phyloP scores from a whole-genome alignment of 2,329 filamentous ascomycete genomes.

The Amylocarpus encephaloides region DNA sequence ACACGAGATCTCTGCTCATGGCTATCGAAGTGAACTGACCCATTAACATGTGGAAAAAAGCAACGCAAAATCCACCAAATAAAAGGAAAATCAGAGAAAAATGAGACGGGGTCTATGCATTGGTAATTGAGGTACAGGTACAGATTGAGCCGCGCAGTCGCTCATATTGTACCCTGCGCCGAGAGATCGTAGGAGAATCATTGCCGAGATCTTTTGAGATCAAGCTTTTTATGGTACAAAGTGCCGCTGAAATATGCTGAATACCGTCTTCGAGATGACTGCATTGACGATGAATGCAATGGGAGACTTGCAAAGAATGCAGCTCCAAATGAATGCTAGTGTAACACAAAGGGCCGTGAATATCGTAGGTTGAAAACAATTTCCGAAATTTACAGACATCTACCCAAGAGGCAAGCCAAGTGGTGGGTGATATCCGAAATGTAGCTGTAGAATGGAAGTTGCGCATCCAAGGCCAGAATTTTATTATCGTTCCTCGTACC shows the following conservation, averaged over 20 bases:
- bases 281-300: conserved; percentile 24
- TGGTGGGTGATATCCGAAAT: conserved; percentile 3
- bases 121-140: conserved; percentile 28
- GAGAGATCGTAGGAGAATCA: conserved; percentile 26
- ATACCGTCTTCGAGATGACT: conserved; percentile 26
- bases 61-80: conserved; percentile 14
- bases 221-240: conserved; percentile 32
- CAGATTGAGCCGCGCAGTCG: conserved; percentile 30
- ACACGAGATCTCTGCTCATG: conserved; percentile 26
- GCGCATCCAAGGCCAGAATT: conserved; percentile 25
- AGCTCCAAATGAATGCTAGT: conserved; percentile 25
- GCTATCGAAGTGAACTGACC: conserved; percentile 23
- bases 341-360: conserved; percentile 33
- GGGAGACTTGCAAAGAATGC: conserved; percentile 15
- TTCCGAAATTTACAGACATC: conserved; percentile 16
- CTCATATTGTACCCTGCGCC: conserved; percentile 31
- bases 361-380: conserved; percentile 31
- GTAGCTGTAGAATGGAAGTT: conserved; percentile 13
- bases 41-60: conserved; percentile 18
- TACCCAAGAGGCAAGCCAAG: conserved; percentile 2
- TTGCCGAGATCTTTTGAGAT: conserved; percentile 28
- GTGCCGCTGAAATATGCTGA: conserved; percentile 23
- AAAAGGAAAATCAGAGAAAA: conserved; percentile 14
- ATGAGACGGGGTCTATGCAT: conserved; percentile 25
- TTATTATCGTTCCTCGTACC: conserved; percentile 31